Conservation (phyloP, 75 land plant genomes). For the Pinus albicaulis region DNA sequence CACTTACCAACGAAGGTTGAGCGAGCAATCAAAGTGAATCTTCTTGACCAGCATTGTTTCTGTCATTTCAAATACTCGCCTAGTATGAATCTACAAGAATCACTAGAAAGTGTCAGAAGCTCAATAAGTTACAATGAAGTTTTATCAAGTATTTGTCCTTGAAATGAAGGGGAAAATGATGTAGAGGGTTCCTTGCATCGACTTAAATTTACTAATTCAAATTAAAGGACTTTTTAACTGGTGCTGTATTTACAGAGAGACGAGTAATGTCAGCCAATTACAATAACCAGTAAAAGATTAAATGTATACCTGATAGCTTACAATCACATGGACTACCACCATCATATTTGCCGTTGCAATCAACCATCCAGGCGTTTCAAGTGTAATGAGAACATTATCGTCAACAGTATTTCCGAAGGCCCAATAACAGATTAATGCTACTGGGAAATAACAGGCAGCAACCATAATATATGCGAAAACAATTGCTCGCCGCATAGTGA, state of each 20-base stretch:
- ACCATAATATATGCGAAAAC: conserved; percentile 55
- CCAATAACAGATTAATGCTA: conserved; percentile 60
- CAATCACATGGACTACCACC: conserved; percentile 67
- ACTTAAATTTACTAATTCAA: too few relatives aligned
- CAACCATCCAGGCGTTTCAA: conserved; percentile 44
- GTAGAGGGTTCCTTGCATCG: too few relatives aligned
- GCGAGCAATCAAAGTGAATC: conserved; percentile 41
- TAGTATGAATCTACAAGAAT: conserved; percentile 56
- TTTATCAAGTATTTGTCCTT: too few relatives aligned
- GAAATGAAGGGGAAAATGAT: too few relatives aligned
- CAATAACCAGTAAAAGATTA: not conserved
- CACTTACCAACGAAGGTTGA: conserved; percentile 59
- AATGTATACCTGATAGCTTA: conserved; percentile 56
- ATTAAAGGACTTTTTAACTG: too few relatives aligned
- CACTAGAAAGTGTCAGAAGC: not conserved
- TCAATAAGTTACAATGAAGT: not conserved
- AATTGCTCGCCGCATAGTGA: conserved; percentile 64
- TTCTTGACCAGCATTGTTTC: conserved; percentile 44
- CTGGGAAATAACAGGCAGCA: conserved; percentile 66
- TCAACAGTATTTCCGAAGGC: conserved; percentile 51
- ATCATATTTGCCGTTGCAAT: conserved; percentile 57
- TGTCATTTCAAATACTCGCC: conserved; percentile 71
- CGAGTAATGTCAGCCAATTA: not conserved
- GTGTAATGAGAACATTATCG: conserved; percentile 36
- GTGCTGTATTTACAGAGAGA: too few relatives aligned